Evolutionary conservation across 2,329 filamentous ascomycete genomes (phyloP).

Genomic region (Colletotrichum filicis): DNA sequence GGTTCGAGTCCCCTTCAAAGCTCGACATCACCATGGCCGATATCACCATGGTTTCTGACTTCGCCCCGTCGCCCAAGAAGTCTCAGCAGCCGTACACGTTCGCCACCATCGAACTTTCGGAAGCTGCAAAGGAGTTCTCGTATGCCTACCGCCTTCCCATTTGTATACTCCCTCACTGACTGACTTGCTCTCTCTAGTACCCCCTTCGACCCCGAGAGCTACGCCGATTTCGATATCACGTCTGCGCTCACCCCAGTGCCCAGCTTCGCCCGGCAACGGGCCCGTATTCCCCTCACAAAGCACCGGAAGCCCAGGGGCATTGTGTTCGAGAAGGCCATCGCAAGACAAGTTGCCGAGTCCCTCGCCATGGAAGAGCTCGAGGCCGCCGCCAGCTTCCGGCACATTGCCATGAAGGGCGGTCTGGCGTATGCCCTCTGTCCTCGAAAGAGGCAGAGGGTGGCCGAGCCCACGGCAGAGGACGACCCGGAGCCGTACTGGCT

Average conservation of each 20-base stretch:
- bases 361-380: conserved; percentile 24
- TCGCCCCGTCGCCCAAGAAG: neutral
- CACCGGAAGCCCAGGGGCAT: conserved; percentile 6
- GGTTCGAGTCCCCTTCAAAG: conserved; percentile 20
- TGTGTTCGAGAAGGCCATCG: conserved; percentile 13
- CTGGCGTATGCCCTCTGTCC: conserved; percentile 20
- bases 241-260: neutral
- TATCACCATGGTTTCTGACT: conserved; percentile 23
- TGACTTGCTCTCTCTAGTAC: conserved; percentile 10
- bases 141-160: neutral
- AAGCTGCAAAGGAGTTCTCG: neutral
- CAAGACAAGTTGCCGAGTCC: neutral
- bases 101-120: neutral
- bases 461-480: conserved; percentile 1
- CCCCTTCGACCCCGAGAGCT: conserved; percentile 12
- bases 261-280: neutral
- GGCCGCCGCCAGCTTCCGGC: conserved; percentile 15
- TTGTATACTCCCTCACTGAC: neutral
- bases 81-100: neutral
- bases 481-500: conserved; percentile 10
- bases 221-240: neutral
- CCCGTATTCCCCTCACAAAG: conserved; percentile 1
- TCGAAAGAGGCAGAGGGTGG: conserved; percentile 17
- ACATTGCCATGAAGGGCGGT: conserved; percentile 10
- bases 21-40: conserved; percentile 25